These are phyloP conservation scores for Talaromyces atroroseus DNA, from an alignment of 2,329 filamentous ascomycete genomes.

Conservation along the genomic window DNA sequence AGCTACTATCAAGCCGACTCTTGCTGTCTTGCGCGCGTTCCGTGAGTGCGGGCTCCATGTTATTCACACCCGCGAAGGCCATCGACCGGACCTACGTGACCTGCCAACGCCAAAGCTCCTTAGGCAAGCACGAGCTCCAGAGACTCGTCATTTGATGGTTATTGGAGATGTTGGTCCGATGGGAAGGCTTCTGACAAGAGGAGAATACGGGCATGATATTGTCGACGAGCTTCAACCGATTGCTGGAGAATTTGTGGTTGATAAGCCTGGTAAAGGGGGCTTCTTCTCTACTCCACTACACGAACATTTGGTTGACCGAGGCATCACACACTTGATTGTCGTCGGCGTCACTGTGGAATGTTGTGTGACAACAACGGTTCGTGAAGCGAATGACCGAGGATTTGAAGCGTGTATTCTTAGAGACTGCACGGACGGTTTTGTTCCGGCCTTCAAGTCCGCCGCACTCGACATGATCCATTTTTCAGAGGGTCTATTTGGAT, in stretches of 20 bases:
- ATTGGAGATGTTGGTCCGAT: constrained; percentile 52
- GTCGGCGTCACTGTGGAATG: constrained; percentile 56
- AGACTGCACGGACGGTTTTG: constrained; percentile 38
- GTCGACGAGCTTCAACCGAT: constrained; percentile 49
- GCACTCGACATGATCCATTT: constrained; percentile 32
- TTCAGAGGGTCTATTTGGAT: constrained; percentile 34
- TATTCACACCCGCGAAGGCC: constrained; percentile 48
- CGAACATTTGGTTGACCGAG: constrained; percentile 49
- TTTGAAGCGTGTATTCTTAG: constrained; percentile 53
- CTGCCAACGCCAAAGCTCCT: constrained; percentile 48
- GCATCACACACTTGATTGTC: constrained; percentile 54
- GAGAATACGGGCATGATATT: constrained; percentile 52
- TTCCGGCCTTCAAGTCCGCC: constrained; percentile 31
- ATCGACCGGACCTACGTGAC: constrained; percentile 49
- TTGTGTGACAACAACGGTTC: constrained; percentile 52
- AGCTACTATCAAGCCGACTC: constrained; percentile 32
- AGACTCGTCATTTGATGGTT: constrained; percentile 38
- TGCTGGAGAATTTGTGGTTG: constrained; percentile 50
- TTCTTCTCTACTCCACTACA: constrained; percentile 55
- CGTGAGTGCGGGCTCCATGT: constrained; percentile 35
- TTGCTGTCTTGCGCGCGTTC: constrained; percentile 35
- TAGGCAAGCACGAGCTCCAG: constrained; percentile 45
- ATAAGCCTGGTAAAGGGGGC: constrained; percentile 55
- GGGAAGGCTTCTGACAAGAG: constrained; percentile 49
- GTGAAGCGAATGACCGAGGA: constrained; percentile 56